Evolutionary conservation across 2,329 filamentous ascomycete genomes (phyloP), one percentile per base, ranked within the genome.

Genomic region (Orbilia javanica): DNA sequence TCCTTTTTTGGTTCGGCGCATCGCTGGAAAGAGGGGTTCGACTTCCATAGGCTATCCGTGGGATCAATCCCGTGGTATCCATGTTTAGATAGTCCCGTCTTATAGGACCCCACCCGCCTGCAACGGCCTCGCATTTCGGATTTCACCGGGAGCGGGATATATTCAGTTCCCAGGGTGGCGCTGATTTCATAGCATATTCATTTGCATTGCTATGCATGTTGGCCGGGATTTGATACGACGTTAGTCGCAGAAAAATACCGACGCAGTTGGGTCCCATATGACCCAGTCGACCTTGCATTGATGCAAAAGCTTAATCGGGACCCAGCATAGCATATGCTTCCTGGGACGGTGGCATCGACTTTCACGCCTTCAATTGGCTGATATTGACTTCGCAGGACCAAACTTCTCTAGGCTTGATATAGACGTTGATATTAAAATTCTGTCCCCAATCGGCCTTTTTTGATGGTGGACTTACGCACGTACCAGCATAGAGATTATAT

Each of bases 111-210:
- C 34, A 60, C 55, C n/a, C 4, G 25, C 29, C 39, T 4, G 18
- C 29, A n/a, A 15, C 13, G 29, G 50, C 11, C 50, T 60, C 55
- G 55, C 55, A 25, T 60, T 42, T 60, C 55, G 55, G 55, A 60
- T 34, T 22, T 60, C 10, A 20, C 34, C 31, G 55, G 34, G 52
- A 10, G 20, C 55, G 13, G 20, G 55, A 60, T 3, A 42, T 57
- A 42, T 39, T 25, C 42, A 25, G 34, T 13, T 60, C 34, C 31
- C 34, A 20, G 53, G 11, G 31, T 10, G 18, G 15, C 29, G 6
- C 31, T 31, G 8, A 13, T 57, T 22, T 29, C n/a, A 36, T 18
- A 15, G 29, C 29, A 13, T 4, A 22, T 29, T 52, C 13, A 3
- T 39, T 39, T 39, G 36, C 36, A 15, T 39, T 15, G 36, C 36